Conservation (phyloP, 2,329 filamentous ascomycete species). For the Cladosporium sp. region DNA sequence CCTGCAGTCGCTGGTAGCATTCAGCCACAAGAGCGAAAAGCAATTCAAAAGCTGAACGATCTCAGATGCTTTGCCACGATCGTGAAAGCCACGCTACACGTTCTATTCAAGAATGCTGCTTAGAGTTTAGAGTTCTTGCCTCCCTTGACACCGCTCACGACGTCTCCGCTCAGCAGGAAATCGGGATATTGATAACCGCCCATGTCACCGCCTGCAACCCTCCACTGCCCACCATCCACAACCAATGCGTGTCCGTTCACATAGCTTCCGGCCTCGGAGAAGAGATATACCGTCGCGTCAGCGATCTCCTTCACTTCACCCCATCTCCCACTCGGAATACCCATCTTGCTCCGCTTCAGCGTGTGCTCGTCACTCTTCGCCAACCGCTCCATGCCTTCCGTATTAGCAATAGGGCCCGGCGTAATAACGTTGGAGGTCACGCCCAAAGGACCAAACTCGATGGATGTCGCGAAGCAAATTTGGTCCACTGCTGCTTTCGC, state of each 20-base stretch:
- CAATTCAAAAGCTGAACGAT: not conserved
- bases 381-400: slow-evolving; percentile 55
- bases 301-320: slow-evolving; percentile 83
- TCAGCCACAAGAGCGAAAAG: not conserved
- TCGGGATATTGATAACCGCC: slow-evolving; percentile 50
- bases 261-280: slow-evolving; percentile 78
- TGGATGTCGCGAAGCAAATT: slow-evolving; percentile 68
- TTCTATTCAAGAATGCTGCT: not conserved
- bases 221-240: slow-evolving; percentile 53
- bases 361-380: slow-evolving; percentile 28
- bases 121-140: slow-evolving; percentile 52
- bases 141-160: slow-evolving; percentile 53
- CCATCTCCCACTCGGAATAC: slow-evolving; percentile 67
- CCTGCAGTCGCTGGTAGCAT: not conserved
- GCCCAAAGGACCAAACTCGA: slow-evolving; percentile 86
- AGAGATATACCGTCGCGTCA: slow-evolving; percentile 84
- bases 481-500: slow-evolving; percentile 90
- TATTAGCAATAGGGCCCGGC: slow-evolving; percentile 77
- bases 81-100: slow-evolving; percentile 7
- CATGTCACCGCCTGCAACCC: slow-evolving; percentile 31
- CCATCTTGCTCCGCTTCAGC: slow-evolving; percentile 25
- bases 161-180: slow-evolving; percentile 49
- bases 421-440: slow-evolving; percentile 84
- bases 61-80: slow-evolving; percentile 9
- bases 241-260: slow-evolving; percentile 79